Base-by-base conservation (phyloP, 1,284 basidiomycete species). In the Papiliotrema laurentii region DNA sequence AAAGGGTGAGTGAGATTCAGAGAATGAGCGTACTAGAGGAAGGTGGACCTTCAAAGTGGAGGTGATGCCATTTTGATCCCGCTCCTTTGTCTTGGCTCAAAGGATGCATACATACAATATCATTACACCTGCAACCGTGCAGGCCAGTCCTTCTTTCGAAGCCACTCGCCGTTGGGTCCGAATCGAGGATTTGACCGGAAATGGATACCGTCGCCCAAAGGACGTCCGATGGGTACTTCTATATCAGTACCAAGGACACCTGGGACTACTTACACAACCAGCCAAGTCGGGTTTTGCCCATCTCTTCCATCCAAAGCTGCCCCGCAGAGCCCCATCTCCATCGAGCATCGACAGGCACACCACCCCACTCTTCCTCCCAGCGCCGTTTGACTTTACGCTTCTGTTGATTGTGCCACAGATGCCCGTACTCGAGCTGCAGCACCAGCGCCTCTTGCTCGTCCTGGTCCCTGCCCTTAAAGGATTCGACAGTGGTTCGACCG, bases 291-390 rank as follows among this genome's bases (percentile, higher is more conserved):
- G 43, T 49, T 36, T 49, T 43, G 0, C 72, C 71, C 72, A 74
- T 74, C 53, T 69, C 63, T 46, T 56, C 48, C 47, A 50, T 59
- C 69, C 71, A 72, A 45, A 61, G 34, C 24, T 65, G 52, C 22
- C 50, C 43, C 33, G 42, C 46, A 1, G 56, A 50, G 3, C 72
- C 71, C n/a, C 58, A 57, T 16, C 42, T 49, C 71, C 71, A 74
- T n/a, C 69, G 56, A 36, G 58, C 68, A 43, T 68, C 71, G 3
- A 68, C 60, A 2, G 49, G 13, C 0, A 63, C 45, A 5, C 66
- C 64, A 5, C 72, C 72, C 50, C 58, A 74, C 46, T 74, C 70
- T 19, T 60, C 54, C 22, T 66, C 59, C 72, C 72, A 74, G 37
- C 49, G 41, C 27, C 43, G 47, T 27, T 49, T 45, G 4, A 62